Evolutionary conservation across 306 rosid species (phyloP).

Genomic region (Fagus crenata): DNA sequence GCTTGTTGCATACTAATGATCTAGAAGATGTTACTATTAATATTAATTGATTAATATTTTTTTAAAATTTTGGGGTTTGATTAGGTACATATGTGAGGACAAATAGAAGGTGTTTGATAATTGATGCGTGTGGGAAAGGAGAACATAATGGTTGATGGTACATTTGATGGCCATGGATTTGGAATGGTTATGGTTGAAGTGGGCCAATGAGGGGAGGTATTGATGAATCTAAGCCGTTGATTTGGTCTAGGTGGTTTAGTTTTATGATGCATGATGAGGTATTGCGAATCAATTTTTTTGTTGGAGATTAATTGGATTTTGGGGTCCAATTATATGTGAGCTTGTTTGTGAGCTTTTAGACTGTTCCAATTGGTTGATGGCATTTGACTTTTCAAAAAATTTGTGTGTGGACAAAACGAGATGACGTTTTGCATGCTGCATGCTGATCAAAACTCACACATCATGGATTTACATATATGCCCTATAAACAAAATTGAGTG

Average conservation of each 20-base stretch:
- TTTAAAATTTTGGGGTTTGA: background rate
- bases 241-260: background rate
- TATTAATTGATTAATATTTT: background rate
- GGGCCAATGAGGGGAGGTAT: slow-evolving; percentile 20
- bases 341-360: background rate
- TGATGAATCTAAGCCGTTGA: slow-evolving; percentile 29
- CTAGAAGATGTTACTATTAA: slow-evolving; percentile 39
- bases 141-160: background rate
- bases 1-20: slow-evolving; percentile 33
- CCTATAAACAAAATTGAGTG: background rate
- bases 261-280: background rate
- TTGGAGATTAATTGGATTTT: slow-evolving; percentile 8
- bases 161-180: slow-evolving; percentile 11
- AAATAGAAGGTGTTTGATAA: no score
- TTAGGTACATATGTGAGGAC: no score
- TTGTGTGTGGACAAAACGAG: slow-evolving; percentile 21
- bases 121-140: no score
- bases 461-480: background rate
- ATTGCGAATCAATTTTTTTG: background rate
- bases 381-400: slow-evolving; percentile 25
- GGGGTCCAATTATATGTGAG: slow-evolving; percentile 21
- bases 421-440: slow-evolving; percentile 43
- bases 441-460: slow-evolving; percentile 30
- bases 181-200: slow-evolving; percentile 25
- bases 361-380: slow-evolving; percentile 25